Evolutionary conservation across 805 yeast genomes (phyloP), one percentile per base, ranked within the genome.

Genomic region (Myxozyma mucilagina): DNA sequence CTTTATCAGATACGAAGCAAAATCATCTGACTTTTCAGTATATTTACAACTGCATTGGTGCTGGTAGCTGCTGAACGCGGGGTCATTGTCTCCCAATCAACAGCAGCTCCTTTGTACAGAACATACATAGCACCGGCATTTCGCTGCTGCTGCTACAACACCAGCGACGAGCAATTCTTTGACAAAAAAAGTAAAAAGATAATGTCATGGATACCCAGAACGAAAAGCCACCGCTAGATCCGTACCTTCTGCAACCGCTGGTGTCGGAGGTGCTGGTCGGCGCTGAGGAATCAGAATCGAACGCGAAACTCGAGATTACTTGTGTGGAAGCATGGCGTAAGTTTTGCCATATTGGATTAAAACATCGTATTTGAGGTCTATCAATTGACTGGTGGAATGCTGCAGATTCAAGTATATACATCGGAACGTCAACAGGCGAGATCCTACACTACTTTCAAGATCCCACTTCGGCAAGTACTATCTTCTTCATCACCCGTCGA

Each of bases 351-450:
- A 20, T 24, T 32, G 41, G 24, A 13, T n/a, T n/a, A 38, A 14
- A 38, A 8, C 8, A 16, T 7, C 4, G 11, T 3, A 5, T 8
- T 4, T 3, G 10, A n/a, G 6, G 18, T 18, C 10, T 48, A 7
- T 20, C 1, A 9, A 32, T 16, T 41, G 24, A 10, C 6, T 11
- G 16, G 13, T 13, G 31, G 20, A 11, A 29, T 29, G 47, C 34
- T 20, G 16, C 44, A 64, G 67, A 59, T 31, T 65, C 76, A 47
- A 81, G 81, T 60, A 58, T 84, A 8, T 83, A 82, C 62, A 71
- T 84, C 3, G 87, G 87, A 1, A 84, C 87, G 0, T 75, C 79
- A 3, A 62, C 68, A 7, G 87, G 87, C 9, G 83, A 82, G 65
- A 71, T 84, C 2, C 72, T 84, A n/a, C 86, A 82, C 62, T 79